Percentiles rank a stretch among this genome's conserved stretches.
These are phyloP conservation scores for Meyerozyma guilliermondii DNA, from an alignment of 1,139 yeast genomes.

Conservation along the genomic window DNA sequence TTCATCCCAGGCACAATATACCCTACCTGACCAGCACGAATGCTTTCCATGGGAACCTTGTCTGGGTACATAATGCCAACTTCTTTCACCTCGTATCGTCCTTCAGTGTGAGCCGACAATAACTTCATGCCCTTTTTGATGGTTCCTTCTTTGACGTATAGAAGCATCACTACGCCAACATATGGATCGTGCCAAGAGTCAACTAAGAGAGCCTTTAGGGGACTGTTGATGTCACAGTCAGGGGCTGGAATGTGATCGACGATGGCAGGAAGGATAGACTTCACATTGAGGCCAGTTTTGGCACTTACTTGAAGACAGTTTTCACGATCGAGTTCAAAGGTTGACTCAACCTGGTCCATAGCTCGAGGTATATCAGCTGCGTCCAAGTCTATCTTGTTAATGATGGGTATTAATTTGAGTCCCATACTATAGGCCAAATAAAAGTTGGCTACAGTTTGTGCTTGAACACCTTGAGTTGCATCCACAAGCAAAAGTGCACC, in stretches of 20 bases:
- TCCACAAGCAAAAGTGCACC: constrained; percentile 90
- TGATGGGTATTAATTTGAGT: constrained; percentile 77
- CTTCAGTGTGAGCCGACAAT: constrained; percentile 70
- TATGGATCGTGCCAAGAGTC: constrained; percentile 97
- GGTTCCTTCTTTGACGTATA: constrained; percentile 79
- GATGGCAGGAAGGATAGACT: constrained; percentile 69
- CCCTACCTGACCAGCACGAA: constrained; percentile 91
- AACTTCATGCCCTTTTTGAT: constrained; percentile 71
- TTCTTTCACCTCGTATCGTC: constrained; percentile 81
- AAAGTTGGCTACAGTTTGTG: constrained; percentile 96
- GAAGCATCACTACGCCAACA: constrained; percentile 86
- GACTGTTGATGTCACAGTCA: constrained; percentile 45
- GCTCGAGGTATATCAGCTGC: constrained; percentile 82
- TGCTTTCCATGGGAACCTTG: constrained; percentile 52
- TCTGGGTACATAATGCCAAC: constrained; percentile 97
- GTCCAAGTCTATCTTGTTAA: constrained; percentile 87
- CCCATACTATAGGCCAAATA: constrained; percentile 85
- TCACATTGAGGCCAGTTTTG: constrained; percentile 82
- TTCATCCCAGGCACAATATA: constrained; percentile 93
- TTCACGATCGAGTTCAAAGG: constrained; percentile 72
- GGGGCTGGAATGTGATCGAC: constrained; percentile 76
- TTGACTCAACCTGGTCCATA: constrained; percentile 74
- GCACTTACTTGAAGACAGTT: constrained; percentile 89
- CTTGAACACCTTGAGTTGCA: constrained; percentile 95
- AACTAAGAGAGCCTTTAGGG: constrained; percentile 74